Conservation (phyloP, 768 basidiomycete genomes). For the Mycena vulgaris region DNA sequence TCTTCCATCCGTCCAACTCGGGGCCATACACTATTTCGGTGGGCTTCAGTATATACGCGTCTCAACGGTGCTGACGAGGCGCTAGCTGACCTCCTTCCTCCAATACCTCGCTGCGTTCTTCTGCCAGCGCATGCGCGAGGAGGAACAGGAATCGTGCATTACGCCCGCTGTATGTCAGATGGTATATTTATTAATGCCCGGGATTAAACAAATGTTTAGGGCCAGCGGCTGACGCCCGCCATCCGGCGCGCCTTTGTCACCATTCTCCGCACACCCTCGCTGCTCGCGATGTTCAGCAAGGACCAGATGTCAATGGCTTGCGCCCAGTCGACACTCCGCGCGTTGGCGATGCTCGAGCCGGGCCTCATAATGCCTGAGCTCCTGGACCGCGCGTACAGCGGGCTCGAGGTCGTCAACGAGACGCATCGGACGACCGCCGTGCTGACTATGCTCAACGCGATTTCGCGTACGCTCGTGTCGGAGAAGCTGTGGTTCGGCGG, state of each 20-base stretch:
- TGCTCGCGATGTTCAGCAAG: constrained; percentile 94
- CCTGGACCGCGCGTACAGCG: constrained; percentile 91
- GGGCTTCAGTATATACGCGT: constrained; percentile 39
- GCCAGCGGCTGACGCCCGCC: constrained; percentile 81
- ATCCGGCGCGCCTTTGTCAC: constrained; percentile 89
- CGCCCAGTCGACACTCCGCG: constrained; percentile 84
- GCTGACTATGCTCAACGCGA: constrained; percentile 84
- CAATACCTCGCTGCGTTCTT: constrained; percentile 85
- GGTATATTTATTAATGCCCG: constrained; percentile 1
- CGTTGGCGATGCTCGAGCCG: constrained; percentile 86
- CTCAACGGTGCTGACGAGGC: constrained; percentile 21
- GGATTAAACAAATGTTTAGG: constrained; percentile 52
- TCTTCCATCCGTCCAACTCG: constrained; percentile 96
- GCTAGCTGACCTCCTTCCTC: constrained; percentile 77
- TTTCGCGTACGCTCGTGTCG: constrained; percentile 82
- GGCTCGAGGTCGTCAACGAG: constrained; percentile 94
- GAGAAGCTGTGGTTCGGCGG: constrained; percentile 88
- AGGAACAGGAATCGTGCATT: constrained; percentile 81
- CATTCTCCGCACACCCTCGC: constrained; percentile 86
- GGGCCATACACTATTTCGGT: constrained; percentile 85
- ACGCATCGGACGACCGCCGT: constrained; percentile 96
- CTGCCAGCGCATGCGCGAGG: constrained; percentile 83
- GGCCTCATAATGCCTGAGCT: constrained; percentile 90
- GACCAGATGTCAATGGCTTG: constrained; percentile 86
- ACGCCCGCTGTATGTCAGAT: constrained; percentile 75